Evolutionary conservation across 2,329 filamentous ascomycete species (phyloP), one percentile per base, ranked within the genome.

Genomic region (Reticulascus tulasneorum): DNA sequence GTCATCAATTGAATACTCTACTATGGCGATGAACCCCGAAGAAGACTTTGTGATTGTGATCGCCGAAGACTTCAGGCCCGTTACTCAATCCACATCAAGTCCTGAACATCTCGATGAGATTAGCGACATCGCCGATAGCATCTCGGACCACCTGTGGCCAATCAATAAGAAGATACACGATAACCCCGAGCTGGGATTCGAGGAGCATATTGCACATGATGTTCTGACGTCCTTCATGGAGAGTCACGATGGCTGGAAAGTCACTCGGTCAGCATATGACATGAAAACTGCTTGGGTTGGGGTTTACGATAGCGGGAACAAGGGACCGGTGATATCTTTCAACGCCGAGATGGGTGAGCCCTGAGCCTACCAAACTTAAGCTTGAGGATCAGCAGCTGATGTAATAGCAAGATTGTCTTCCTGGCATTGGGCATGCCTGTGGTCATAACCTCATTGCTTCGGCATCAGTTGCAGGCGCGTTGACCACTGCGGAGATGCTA

Each of bases 361-460:
- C 11, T 12, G 12, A 26, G 10, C 4, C 10, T n/a, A 5, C 5
- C 9, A 22, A 21, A 4, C 4, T 8, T 4, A 4, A n/a, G n/a
- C 7, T 18, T 13, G 10, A 17, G 3, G 16, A 7, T 28, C 25
- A 26, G 18, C 15, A 11, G 12, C 44, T 53, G 21, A 56, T 33
- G 17, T 6, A n/a, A 29, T 11, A 20, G 5, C 3, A 26, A 67
- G 68, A 75, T 46, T 69, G 70, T 4, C 58, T 75, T 4, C 66
- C 70, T 2, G 64, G 60, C 2, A 60, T 75, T 7, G 71, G 71
- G 23, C 71, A 75, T 45, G 69, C 70, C 7, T 77, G 73, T 37
- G 73, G 73, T 5, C 73, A 76, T 53, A 76, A 76, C 42, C 60
- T 75, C 23, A 75, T 75, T 35, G 69, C 70, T 6, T 67, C 60